Base-by-base conservation (phyloP, 2,329 filamentous ascomycete genomes). In the Neonectria hederae region DNA sequence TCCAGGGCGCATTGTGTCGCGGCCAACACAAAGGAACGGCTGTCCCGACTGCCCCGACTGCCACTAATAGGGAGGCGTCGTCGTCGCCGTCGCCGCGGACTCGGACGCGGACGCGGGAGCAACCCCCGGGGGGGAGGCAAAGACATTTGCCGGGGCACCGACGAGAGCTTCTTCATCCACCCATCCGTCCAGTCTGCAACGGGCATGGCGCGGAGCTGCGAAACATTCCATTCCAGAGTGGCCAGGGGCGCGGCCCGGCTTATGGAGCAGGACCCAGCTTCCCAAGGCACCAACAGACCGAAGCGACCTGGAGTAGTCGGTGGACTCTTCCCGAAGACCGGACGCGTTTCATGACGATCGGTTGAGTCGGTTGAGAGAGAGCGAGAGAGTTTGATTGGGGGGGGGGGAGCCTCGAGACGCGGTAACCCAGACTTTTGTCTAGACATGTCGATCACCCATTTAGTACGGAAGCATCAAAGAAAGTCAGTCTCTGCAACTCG, bases 151-250 rank as follows among this genome's bases (percentile, higher is more conserved):
- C n/a, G n/a, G n/a, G n/a, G n/a, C n/a, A n/a, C n/a, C n/a, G n/a
- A n/a, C n/a, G n/a, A n/a, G n/a, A n/a, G 24, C 40, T 32, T 32
- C 17, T 32, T 32, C 22, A 13, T 30, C 5, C 46, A 49, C 13
- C 4, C 26, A 49, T 38, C 9, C 17, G 30, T 49, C 42, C 57
- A 60, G 28, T 46, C 49, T 60, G 40, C 49, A 60, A 60, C 30
- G 57, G 57, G 49, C n/a, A 43, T 60, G 49, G 57, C 51, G 51
- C 19, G 42, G 51, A n/a, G 8, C 51, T 54, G 30, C 45, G 19
- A 60, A 22, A 30, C 49, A 54, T 46, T 54, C 42, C 57, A 60
- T 60, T 48, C 57, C 49, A 54, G 26, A 52, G 56, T n/a, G 21
- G 7, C 56, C 26, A 59, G 56, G 56, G 56, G 56, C 48, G 48